Conservation (phyloP, 2,329 filamentous ascomycete genomes). For the Diplodia corticola region DNA sequence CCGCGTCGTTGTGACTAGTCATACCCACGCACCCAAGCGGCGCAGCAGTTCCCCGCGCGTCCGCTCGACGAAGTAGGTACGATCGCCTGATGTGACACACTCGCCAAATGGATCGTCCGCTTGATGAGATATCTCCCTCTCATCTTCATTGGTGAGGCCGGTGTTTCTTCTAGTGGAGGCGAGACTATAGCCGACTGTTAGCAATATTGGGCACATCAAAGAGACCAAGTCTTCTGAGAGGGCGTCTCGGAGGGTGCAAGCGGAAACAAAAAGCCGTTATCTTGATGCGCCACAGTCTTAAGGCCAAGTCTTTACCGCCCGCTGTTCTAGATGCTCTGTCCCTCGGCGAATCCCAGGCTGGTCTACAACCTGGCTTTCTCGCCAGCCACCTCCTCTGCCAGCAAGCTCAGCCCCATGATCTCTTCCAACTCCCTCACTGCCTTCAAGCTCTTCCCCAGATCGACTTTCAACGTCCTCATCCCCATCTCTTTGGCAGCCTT, state of each 20-base stretch:
- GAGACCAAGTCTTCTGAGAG: not conserved
- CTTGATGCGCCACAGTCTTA: not conserved
- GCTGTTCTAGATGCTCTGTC: not conserved
- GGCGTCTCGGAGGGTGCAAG: not conserved
- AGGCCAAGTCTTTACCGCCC: not conserved
- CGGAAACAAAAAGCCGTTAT: not conserved
- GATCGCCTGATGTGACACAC: too few species aligned
- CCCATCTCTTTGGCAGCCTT: conserved; percentile 74
- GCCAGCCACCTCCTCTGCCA: not conserved
- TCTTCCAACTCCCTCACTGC: conserved; percentile 80
- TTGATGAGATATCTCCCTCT: too few species aligned
- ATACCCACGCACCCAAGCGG: not conserved
- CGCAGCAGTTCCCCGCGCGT: not conserved
- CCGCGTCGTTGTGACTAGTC: not conserved
- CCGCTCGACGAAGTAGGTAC: too few species aligned
- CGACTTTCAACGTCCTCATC: conserved; percentile 82
- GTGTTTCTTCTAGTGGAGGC: not conserved
- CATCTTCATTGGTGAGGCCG: too few species aligned
- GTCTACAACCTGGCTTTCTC: conserved; percentile 7
- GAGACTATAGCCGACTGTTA: not conserved
- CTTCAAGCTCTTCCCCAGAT: conserved; percentile 72
- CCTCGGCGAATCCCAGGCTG: not conserved
- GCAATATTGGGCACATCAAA: not conserved
- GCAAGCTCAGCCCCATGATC: conserved; percentile 66
- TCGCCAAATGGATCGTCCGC: too few species aligned